Conservation (phyloP, 768 basidiomycete genomes). For the Zangia roseola region DNA sequence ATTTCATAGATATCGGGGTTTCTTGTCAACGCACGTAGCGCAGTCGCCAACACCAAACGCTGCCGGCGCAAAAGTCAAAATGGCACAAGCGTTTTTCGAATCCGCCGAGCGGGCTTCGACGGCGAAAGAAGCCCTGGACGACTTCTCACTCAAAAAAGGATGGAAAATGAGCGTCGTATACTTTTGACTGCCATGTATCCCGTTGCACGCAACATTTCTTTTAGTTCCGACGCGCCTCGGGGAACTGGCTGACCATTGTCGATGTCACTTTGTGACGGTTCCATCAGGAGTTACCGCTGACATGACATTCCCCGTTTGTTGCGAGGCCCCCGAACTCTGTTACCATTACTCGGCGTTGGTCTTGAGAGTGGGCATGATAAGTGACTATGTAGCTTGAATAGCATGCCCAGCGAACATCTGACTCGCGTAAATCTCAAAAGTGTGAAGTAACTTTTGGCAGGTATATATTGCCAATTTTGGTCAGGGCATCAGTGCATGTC, state of each 20-base stretch:
- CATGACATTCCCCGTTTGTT: too few species aligned
- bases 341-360: too few species aligned
- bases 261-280: conserved; percentile 5
- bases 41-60: conserved; percentile 67
- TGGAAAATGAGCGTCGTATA: conserved; percentile 82
- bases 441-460: too few species aligned
- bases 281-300: too few species aligned
- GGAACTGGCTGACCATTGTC: not conserved
- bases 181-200: conserved; percentile 37
- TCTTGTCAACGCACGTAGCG: conserved; percentile 66
- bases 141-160: conserved; percentile 83
- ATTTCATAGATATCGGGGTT: conserved; percentile 73
- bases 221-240: conserved; percentile 38
- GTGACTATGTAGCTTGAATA: not conserved
- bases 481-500: conserved; percentile 3
- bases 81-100: conserved; percentile 81
- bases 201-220: conserved; percentile 5
- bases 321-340: too few species aligned
- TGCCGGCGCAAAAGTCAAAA: conserved; percentile 67
- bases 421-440: too few species aligned
- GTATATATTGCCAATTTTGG: conserved; percentile 15
- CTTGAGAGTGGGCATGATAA: not conserved
- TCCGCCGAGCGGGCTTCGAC: conserved; percentile 67
- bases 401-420: too few species aligned
- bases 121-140: conserved; percentile 81